Evolutionary conservation across 768 basidiomycete genomes (phyloP).

Genomic region (Hydnum rufescens): DNA sequence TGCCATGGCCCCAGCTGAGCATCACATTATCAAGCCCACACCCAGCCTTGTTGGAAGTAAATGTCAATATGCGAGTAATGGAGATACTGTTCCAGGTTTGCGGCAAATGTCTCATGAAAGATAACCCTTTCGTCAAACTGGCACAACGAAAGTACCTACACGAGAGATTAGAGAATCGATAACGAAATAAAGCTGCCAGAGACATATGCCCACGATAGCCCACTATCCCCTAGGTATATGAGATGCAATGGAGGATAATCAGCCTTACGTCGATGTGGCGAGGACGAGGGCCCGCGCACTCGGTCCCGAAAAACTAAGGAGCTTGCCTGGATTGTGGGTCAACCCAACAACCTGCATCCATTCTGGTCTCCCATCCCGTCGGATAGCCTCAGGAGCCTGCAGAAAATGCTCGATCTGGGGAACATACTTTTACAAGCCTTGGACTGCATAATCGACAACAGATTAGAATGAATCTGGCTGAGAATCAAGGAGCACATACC

Average conservation of each 20-base stretch:
- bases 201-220: conserved; percentile 75
- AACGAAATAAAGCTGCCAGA: too few species aligned
- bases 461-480: too few species aligned
- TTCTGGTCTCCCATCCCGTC: conserved; percentile 66
- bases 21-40: conserved; percentile 77
- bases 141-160: conserved; percentile 56
- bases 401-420: too few species aligned
- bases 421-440: too few species aligned
- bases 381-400: conserved; percentile 81
- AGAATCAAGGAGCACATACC: too few species aligned
- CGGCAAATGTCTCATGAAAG: conserved; percentile 57
- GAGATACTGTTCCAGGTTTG: conserved; percentile 36
- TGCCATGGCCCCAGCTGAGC: conserved; percentile 78
- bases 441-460: too few species aligned
- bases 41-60: conserved; percentile 25
- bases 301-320: conserved; percentile 66
- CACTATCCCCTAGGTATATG: conserved; percentile 52
- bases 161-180: too few species aligned
- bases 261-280: conserved; percentile 1
- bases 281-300: conserved; percentile 21
- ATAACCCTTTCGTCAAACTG: conserved; percentile 56
- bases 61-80: not conserved
- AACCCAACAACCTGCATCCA: conserved; percentile 91
- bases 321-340: conserved; percentile 78
- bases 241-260: conserved; percentile 1